A percentile compares a stretch with the other conserved stretches of the same genome.
Conservation (phyloP, 768 basidiomycete genomes). For the Mycena indigotica region DNA sequence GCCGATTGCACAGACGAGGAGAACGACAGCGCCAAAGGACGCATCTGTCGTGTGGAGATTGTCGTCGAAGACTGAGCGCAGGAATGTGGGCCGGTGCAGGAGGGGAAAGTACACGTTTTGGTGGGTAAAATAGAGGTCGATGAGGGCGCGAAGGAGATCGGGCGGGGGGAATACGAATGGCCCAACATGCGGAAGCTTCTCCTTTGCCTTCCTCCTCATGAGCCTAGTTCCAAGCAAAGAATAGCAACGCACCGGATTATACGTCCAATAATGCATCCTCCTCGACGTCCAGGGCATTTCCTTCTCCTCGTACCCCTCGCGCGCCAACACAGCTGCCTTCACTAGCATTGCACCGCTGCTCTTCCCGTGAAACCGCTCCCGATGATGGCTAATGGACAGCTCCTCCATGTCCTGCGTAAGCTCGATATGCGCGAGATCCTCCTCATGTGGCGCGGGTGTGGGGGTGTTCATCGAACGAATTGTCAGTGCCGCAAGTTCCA, state of each 20-base stretch:
- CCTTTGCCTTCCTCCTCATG: slow-evolving; percentile 1
- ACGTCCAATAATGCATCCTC: slow-evolving; percentile 20
- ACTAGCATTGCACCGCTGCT: slow-evolving; percentile 13
- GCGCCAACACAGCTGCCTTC: slow-evolving; percentile 6
- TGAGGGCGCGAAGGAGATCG: slow-evolving; percentile 53
- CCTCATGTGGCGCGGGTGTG: slow-evolving; percentile 10
- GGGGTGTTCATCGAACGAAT: slow-evolving; percentile 16
- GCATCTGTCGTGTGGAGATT: slow-evolving; percentile 31
- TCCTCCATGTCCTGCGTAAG: slow-evolving; percentile 1
- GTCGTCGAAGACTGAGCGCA: slow-evolving; percentile 51
- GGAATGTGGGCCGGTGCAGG: slow-evolving; percentile 72
- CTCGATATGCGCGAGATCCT: slow-evolving; percentile 14
- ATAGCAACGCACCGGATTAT: slow-evolving; percentile 10
- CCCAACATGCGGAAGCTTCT: slow-evolving; percentile 3
- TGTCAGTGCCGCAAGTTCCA: slow-evolving; percentile 10
- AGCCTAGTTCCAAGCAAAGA: no score
- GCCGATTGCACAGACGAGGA: slow-evolving; percentile 73
- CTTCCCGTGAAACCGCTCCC: slow-evolving; percentile 6
- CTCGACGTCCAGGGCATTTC: not conserved
- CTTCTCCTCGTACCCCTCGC: slow-evolving; percentile 11
- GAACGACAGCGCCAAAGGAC: slow-evolving; percentile 58
- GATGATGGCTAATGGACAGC: not conserved
- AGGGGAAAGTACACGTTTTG: slow-evolving; percentile 62
- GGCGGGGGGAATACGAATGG: slow-evolving; percentile 49
- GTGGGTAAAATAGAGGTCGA: slow-evolving; percentile 65